phyloP scores from a whole-genome alignment of 768 basidiomycete species.

The Kwoniella shandongensis region DNA sequence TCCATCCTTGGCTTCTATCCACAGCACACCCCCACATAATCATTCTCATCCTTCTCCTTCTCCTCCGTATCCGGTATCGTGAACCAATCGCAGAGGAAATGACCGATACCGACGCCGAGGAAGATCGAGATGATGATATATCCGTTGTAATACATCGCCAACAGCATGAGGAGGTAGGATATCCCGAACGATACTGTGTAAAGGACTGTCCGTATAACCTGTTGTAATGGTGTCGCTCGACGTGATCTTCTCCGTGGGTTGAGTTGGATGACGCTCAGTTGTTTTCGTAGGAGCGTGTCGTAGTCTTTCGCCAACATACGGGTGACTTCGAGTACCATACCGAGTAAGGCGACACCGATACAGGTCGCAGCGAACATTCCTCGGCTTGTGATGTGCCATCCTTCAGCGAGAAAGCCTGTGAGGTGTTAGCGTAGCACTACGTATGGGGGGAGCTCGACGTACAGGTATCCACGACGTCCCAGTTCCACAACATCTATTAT shows the following conservation, averaged over 20 bases:
- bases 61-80: conserved; percentile 3
- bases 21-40: too few species aligned
- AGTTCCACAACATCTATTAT: conserved; percentile 48
- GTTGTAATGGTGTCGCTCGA: conserved; percentile 32
- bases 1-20: too few species aligned
- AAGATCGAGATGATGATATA: conserved; percentile 48
- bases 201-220: conserved; percentile 37
- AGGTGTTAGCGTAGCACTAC: background rate
- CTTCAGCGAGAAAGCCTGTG: conserved; percentile 44
- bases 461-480: conserved; percentile 43
- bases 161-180: conserved; percentile 32
- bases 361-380: conserved; percentile 48
- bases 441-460: background rate
- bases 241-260: conserved; percentile 1
- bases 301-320: conserved; percentile 46
- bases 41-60: conserved; percentile 2
- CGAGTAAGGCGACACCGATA: conserved; percentile 49
- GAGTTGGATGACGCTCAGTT: conserved; percentile 18
- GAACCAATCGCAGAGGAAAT: conserved; percentile 39
- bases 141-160: conserved; percentile 51
- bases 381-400: conserved; percentile 47
- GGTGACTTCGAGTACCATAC: conserved; percentile 45
- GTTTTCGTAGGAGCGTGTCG: conserved; percentile 34
- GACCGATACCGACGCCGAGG: conserved; percentile 34
- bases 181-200: conserved; percentile 30